Percentiles rank a stretch among this genome's conserved stretches.
phyloP scores from a whole-genome alignment of 116 monocot species.

The Cymodocea nodosa region DNA sequence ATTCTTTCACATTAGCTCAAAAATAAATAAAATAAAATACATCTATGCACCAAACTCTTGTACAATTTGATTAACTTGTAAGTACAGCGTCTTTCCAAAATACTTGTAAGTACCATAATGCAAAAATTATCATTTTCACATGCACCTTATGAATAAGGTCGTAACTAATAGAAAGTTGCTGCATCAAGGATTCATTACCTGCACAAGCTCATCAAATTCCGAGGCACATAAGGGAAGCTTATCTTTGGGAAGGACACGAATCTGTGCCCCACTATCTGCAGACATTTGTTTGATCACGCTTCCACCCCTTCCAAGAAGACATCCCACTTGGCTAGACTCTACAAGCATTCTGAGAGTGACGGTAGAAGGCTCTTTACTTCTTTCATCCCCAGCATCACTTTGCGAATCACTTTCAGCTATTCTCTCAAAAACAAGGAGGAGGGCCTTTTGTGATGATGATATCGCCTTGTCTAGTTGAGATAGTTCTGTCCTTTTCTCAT shows the following conservation, averaged over 20 bases:
- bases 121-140: too few relatives aligned
- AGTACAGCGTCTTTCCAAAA: too few relatives aligned
- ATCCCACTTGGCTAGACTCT: conserved; percentile 64
- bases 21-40: too few relatives aligned
- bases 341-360: conserved; percentile 55
- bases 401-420: conserved; percentile 30
- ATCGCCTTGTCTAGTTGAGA: conserved; percentile 24
- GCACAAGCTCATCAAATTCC: conserved; percentile 63
- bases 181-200: conserved; percentile 25
- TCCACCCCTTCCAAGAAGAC: conserved; percentile 78
- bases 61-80: too few relatives aligned
- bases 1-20: too few relatives aligned
- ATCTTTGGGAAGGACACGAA: conserved; percentile 66
- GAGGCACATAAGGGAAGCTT: conserved; percentile 75
- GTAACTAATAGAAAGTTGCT: neutral
- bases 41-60: too few relatives aligned
- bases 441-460: conserved; percentile 52
- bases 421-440: conserved; percentile 67
- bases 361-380: conserved; percentile 12
- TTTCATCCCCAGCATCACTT: conserved; percentile 29
- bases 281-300: conserved; percentile 83
- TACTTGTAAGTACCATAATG: too few relatives aligned
- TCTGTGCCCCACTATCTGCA: conserved; percentile 73
- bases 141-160: neutral
- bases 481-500: conserved; percentile 26